Evolutionary conservation across 768 basidiomycete species (phyloP).

Genomic region (Collybia sordida): DNA sequence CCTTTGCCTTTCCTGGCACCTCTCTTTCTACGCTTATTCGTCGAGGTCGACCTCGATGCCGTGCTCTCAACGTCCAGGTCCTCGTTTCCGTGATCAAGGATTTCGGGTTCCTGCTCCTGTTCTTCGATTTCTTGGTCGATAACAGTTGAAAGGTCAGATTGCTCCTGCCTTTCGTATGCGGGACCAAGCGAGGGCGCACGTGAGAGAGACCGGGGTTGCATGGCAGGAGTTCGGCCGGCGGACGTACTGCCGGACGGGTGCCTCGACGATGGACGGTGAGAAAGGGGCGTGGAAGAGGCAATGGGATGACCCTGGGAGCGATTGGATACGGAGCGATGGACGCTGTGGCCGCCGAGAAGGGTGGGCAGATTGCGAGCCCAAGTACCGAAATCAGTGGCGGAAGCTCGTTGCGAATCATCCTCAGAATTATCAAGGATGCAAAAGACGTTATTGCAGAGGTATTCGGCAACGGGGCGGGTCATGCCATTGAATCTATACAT

Average conservation of each 20-base stretch:
- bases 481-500: constrained; percentile 88
- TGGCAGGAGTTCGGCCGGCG: constrained; percentile 50
- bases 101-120: constrained; percentile 36
- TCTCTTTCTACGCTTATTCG: constrained; percentile 78
- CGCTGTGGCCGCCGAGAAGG: constrained; percentile 54
- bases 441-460: constrained; percentile 83
- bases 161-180: constrained; percentile 41
- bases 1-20: constrained; percentile 85
- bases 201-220: constrained; percentile 55
- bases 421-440: constrained; percentile 68
- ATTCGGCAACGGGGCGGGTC: constrained; percentile 83
- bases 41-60: constrained; percentile 65
- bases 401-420: constrained; percentile 66
- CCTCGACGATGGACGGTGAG: constrained; percentile 71
- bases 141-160: constrained; percentile 51
- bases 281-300: constrained; percentile 59
- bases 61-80: constrained; percentile 33
- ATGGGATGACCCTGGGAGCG: constrained; percentile 68
- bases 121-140: constrained; percentile 54
- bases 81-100: constrained; percentile 38
- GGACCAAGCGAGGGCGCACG: constrained; percentile 65
- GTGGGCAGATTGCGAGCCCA: constrained; percentile 86
- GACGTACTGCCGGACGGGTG: constrained; percentile 50
- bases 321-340: constrained; percentile 61
- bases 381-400: constrained; percentile 79